phyloP scores from a whole-genome alignment of 2,329 filamentous ascomycete genomes.

The Ophiostoma piceae region DNA sequence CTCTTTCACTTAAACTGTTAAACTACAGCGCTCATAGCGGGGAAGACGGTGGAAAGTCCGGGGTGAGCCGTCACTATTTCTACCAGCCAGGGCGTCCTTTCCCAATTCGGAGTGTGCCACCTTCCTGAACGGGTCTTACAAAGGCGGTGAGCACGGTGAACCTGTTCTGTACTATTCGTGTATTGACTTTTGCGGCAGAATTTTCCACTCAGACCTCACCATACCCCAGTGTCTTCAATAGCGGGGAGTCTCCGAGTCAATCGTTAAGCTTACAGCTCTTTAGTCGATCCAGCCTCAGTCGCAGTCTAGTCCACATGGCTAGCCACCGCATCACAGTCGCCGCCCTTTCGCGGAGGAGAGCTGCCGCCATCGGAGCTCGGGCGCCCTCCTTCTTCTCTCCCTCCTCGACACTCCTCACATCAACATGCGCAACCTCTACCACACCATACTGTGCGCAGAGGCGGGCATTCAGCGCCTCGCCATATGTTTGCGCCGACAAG shows the following conservation, averaged over 20 bases:
- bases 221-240: background rate
- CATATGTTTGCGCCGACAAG: conserved; percentile 26
- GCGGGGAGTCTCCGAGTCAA: background rate
- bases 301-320: conserved; percentile 7
- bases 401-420: background rate
- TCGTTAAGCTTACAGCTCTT: background rate
- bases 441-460: conserved; percentile 46
- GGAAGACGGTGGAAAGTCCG: conserved; percentile 19
- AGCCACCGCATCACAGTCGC: conserved; percentile 10
- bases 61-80: conserved; percentile 10
- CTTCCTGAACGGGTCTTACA: background rate
- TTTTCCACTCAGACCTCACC: conserved; percentile 10
- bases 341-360: conserved; percentile 8
- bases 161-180: background rate
- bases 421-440: background rate
- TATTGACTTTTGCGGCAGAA: conserved; percentile 10
- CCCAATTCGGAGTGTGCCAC: background rate
- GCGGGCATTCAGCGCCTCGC: conserved; percentile 29
- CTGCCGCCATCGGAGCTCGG: background rate
- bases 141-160: conserved; percentile 14
- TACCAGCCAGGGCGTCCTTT: background rate
- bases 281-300: background rate
- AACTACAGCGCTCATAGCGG: conserved; percentile 15
- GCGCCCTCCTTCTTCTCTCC: background rate
- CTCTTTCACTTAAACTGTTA: no score